A percentile compares a stretch with the other conserved stretches of the same genome.
Conservation (phyloP, 2,329 filamentous ascomycete species). For the Alternaria metachromatica region DNA sequence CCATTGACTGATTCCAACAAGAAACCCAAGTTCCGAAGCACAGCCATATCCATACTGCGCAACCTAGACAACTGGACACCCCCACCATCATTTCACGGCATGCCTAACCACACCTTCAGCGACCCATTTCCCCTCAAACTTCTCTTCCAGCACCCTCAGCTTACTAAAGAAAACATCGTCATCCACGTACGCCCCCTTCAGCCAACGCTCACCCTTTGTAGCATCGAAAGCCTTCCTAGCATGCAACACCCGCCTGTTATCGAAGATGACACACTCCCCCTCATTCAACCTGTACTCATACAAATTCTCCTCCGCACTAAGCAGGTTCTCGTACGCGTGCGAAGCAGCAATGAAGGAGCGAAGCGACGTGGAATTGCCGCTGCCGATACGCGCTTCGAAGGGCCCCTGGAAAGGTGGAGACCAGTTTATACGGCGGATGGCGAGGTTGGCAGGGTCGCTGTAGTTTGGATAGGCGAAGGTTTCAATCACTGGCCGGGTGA, state of each 20-base stretch:
- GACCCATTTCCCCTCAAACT: constrained; percentile 39
- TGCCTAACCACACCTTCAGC: constrained; percentile 44
- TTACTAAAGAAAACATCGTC: constrained; percentile 65
- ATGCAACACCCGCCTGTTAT: constrained; percentile 86
- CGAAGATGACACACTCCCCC: constrained; percentile 92
- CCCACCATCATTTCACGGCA: constrained; percentile 4
- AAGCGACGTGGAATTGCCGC: constrained; percentile 34
- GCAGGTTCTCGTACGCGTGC: constrained; percentile 61
- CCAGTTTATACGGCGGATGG: constrained; percentile 65
- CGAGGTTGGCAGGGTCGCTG: constrained; percentile 38
- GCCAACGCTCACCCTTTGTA: constrained; percentile 72
- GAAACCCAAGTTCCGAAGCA: neutral
- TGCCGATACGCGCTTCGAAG: constrained; percentile 50
- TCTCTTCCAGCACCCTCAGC: constrained; percentile 53
- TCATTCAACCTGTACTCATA: constrained; percentile 76
- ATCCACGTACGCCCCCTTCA: constrained; percentile 85
- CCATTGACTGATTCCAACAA: neutral
- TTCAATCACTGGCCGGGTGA: constrained; percentile 63
- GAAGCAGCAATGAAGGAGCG: constrained; percentile 52
- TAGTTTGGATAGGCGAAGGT: constrained; percentile 36
- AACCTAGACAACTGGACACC: neutral
- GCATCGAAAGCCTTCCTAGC: constrained; percentile 78
- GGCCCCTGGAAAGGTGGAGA: constrained; percentile 80
- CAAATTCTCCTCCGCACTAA: constrained; percentile 66
- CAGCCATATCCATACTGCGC: neutral